phyloP scores from a whole-genome alignment of 805 yeast species.

The Trichomonascus vanleenenianus region DNA sequence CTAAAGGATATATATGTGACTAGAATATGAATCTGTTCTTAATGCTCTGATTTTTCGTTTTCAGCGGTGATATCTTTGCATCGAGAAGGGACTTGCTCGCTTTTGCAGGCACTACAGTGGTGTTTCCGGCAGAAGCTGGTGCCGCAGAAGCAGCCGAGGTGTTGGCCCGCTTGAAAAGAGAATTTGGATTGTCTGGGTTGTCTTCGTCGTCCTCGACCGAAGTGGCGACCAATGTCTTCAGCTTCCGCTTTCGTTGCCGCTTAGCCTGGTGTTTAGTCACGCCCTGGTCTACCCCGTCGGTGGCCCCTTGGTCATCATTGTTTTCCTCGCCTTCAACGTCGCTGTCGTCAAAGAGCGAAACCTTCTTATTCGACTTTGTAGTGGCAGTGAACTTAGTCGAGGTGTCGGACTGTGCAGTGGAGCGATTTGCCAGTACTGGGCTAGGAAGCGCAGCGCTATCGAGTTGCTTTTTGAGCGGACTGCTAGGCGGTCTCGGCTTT shows the following conservation, averaged over 20 bases:
- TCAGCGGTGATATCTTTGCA: conserved; percentile 11
- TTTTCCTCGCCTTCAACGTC: conserved; percentile 7
- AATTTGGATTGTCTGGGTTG: conserved; percentile 14
- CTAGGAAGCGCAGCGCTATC: too few relatives aligned
- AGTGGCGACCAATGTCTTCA: conserved; percentile 5
- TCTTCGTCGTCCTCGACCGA: conserved; percentile 13
- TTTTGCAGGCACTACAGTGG: background rate
- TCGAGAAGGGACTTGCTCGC: background rate
- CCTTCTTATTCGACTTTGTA: conserved; percentile 9
- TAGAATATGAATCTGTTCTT: conserved; percentile 9
- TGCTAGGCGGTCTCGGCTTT: too few relatives aligned
- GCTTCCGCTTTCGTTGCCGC: conserved; percentile 12
- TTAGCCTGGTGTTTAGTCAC: background rate
- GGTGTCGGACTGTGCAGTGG: too few relatives aligned
- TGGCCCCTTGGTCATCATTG: background rate
- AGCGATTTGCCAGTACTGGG: too few relatives aligned
- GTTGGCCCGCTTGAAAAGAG: conserved; percentile 12
- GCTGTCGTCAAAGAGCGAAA: conserved; percentile 14
- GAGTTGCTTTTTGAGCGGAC: too few relatives aligned
- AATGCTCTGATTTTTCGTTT: conserved; percentile 8
- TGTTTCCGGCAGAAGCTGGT: background rate
- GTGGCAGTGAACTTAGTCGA: conserved; percentile 3
- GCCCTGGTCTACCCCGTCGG: background rate
- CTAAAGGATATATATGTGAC: background rate
- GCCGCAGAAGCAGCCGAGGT: background rate